Base-by-base conservation (phyloP, 2,329 filamentous ascomycete genomes). In the Pseudogymnoascus verrucosus region DNA sequence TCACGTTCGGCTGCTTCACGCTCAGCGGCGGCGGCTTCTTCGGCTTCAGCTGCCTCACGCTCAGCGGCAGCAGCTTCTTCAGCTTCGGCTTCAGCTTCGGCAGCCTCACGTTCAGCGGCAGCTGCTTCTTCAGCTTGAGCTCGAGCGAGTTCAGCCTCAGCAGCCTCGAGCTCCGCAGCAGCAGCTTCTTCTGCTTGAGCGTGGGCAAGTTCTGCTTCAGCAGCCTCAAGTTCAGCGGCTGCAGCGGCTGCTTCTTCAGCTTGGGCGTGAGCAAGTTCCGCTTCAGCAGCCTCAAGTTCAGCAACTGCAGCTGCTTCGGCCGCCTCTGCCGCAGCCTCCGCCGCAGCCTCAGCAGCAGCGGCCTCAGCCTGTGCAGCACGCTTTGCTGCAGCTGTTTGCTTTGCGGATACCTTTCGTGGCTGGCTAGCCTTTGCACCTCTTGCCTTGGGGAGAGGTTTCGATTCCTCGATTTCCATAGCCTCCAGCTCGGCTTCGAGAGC, bases 401-500 rank as follows among this genome's bases (percentile, higher is more conserved):
- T 73, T 3, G 70, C 70, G 11, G 71, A 72, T 6, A 66, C 65
- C 62, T 73, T 72, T 62, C 70, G 67, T 44, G 67, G 67, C 61
- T 69, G 66, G 40, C 69, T 73, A n/a, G 57, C 69, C 62, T 72
- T 73, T 26, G 67, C 67, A 12, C 65, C 67, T 60, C 68, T 73
- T 6, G 68, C 66, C 64, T 71, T 73, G 14, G 70, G 65, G 42
- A 71, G 65, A 23, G 69, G 68, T 59, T 70, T 71, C 0, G 67
- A 65, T 7, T 66, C 64, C 60, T 71, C 68, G n/a, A 63, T 42
- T 44, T 71, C 69, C 68, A 73, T 71, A 31, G 68, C 67, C 39
- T 73, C 64, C 8, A 74, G 62, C 51, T 73, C 72, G 8, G 67
- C 70, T 28, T 73, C 72, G 42, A 74, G 69, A 10, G 60, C 67